phyloP scores from a whole-genome alignment of 139 green algal species.

The Picochlorum costavermella region DNA sequence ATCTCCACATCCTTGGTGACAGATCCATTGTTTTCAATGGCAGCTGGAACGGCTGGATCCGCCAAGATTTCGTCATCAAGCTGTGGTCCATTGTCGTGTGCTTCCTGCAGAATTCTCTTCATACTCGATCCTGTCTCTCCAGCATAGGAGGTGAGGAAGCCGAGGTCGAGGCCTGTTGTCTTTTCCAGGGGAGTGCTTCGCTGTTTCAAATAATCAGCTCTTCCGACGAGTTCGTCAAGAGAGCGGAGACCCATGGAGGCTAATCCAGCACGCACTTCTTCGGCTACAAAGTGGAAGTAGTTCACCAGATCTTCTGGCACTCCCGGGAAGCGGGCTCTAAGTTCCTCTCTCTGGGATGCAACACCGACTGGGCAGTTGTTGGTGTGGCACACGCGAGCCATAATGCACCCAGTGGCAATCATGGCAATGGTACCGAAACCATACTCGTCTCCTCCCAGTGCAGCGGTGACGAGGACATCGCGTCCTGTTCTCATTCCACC shows the following conservation, averaged over 20 bases:
- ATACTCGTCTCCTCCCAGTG: constrained; percentile 93
- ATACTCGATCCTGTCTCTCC: constrained; percentile 32
- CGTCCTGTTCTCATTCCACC: constrained; percentile 85
- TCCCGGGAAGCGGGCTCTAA: constrained; percentile 93
- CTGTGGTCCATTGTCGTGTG: constrained; percentile 69
- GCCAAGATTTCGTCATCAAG: constrained; percentile 91
- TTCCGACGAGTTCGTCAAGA: constrained; percentile 91
- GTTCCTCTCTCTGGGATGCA: constrained; percentile 92
- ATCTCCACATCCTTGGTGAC: constrained; percentile 57
- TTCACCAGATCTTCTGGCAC: constrained; percentile 72
- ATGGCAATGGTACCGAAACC: constrained; percentile 94
- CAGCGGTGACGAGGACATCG: constrained; percentile 84
- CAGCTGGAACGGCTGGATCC: constrained; percentile 61
- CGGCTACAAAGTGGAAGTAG: constrained; percentile 94
- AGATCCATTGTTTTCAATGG: constrained; percentile 39
- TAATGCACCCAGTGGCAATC: constrained; percentile 99
- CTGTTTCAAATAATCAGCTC: constrained; percentile 63
- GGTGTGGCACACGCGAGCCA: constrained; percentile 99
- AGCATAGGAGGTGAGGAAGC: constrained; percentile 79
- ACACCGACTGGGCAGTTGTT: constrained; percentile 99
- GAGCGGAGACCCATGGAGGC: constrained; percentile 71
- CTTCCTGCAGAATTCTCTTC: constrained; percentile 35
- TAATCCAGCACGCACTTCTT: constrained; percentile 78
- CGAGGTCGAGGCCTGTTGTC: constrained; percentile 84
- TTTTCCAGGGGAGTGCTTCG: constrained; percentile 64